Base-by-base conservation (phyloP, 441 rosid genomes). In the Erodium trifolium region DNA sequence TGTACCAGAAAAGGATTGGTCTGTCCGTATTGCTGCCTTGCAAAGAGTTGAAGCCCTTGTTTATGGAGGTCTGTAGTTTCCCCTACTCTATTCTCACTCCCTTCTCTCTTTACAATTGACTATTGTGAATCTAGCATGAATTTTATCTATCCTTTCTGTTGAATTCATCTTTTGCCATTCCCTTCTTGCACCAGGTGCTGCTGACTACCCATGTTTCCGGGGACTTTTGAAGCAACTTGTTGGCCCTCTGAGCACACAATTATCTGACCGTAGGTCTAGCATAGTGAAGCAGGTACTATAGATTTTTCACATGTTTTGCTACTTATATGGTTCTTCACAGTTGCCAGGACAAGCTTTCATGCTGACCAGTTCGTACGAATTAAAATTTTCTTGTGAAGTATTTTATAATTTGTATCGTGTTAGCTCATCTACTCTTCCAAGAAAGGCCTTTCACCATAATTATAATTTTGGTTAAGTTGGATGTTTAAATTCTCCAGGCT, bases 1-100 rank as follows among this genome's bases (percentile, higher is more conserved):
- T 63, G 91, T 87, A 74, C 99, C 99, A 2, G 97, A 95, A 64
- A 95, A 92, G 78, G 99, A 95, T 75, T 95, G 99, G 99, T 85
- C 99, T 39, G 62, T 89, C 68, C 98, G 99, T 73, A 92, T 92
- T 75, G 88, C 92, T 74, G 97, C 99, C 81, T 86, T 95, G 95
- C 98, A 88, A 79, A 88, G 95, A 87, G 85, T 89, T 43, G 99
- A 95, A 82, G 97, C 85, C 78, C 96, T 95, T 76, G 95, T 87
- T 74, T 85, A 75, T 60, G 99, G 99, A 90, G 99, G 99, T 90
- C 66, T 69, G 62, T 65, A 31, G 31, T 70, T 39, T 11, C 29
- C 71, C 6, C 41, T 49, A 47, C 39, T 51, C 41, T 59, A n/a
- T 66, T 45, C 64, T 35, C 64, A 12, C 39, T 18, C 31, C 6